phyloP scores from a whole-genome alignment of 2,329 filamentous ascomycete genomes.

The Cladosporium sp. region DNA sequence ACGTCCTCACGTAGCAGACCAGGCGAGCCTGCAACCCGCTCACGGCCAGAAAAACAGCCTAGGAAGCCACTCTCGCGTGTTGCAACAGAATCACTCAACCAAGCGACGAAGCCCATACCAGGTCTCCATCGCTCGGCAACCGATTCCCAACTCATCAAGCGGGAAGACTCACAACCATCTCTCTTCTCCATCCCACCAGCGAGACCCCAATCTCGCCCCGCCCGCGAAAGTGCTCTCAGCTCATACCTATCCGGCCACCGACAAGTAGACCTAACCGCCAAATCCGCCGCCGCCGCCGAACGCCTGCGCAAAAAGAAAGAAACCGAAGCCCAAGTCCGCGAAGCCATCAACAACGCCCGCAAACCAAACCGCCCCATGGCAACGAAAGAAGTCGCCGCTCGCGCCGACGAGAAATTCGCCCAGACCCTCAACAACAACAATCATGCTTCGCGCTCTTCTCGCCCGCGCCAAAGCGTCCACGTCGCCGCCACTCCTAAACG shows the following conservation, averaged over 20 bases:
- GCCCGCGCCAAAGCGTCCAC: not conserved
- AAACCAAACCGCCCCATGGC: conserved; percentile 74
- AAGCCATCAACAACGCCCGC: conserved; percentile 72
- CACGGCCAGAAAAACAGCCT: conserved; percentile 42
- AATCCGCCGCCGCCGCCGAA: conserved; percentile 54
- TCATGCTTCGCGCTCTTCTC: conserved; percentile 3
- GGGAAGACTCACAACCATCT: conserved; percentile 55
- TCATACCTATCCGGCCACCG: conserved; percentile 39
- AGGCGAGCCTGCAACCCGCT: conserved; percentile 38
- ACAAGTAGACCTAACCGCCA: conserved; percentile 57
- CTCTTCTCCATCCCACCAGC: conserved; percentile 47
- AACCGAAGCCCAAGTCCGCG: conserved; percentile 68
- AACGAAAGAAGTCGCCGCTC: conserved; percentile 66
- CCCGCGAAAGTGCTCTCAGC: conserved; percentile 7
- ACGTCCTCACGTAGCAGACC: conserved; percentile 41
- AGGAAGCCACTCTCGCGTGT: conserved; percentile 62
- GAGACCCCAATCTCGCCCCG: conserved; percentile 1
- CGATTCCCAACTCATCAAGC: conserved; percentile 61
- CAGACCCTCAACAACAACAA: conserved; percentile 22
- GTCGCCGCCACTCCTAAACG: conserved; percentile 15
- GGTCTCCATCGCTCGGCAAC: conserved; percentile 70
- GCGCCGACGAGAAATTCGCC: conserved; percentile 59
- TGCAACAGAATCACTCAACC: conserved; percentile 56
- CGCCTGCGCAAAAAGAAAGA: conserved; percentile 66
- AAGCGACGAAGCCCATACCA: conserved; percentile 54